Evolutionary conservation across 257 asterid species (phyloP), one percentile per base, ranked within the genome.

Genomic region (Solanum peruvianum): DNA sequence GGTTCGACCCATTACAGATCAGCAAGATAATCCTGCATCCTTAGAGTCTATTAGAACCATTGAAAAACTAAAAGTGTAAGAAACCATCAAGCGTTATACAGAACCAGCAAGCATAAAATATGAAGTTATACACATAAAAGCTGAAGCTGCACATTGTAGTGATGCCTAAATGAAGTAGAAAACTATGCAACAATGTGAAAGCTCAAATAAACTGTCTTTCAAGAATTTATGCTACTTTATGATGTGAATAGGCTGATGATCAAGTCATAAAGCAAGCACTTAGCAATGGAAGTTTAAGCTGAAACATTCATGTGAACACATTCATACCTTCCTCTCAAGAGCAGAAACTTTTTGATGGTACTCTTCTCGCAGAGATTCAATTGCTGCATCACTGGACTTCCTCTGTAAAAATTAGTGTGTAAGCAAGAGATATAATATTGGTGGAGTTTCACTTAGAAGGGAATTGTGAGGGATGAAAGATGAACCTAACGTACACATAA

Each of bases 341-440:
- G 95, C 87, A 89, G 99, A 89, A 86, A 96, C 98, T 90, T 94
- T 95, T 87, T 93, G 98, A 92, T 95, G 99, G 88, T 94, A 96
- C 92, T 97, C 99, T 90, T 97, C 99, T 29, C 99, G 94, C 49
- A 97, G 93, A 89, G 98, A 91, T 88, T 97, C 99, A 90, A 90
- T 85, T 92, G 93, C 99, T 90, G 94, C 96, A 73, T 95, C 99
- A 92, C 86, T 95, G 87, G 98, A 92, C 91, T 93, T 95, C 87
- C 93, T 90, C 99, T 97, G 94, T 49, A 49, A 69, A 91, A 93
- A 88, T 66, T 82, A 62, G 23, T 25, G 85, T 29, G 85, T 81
- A 83, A 20, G 25, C 78, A 60, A 60, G 31, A 12, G 39, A 16
- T 47, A 76, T 8, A 42, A n/a, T 37, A 29, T 41, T 76, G 70